A percentile compares a stretch with the other conserved stretches of the same genome.
phyloP scores from a whole-genome alignment of 2,329 filamentous ascomycete species.

The Fusarium scirpi region DNA sequence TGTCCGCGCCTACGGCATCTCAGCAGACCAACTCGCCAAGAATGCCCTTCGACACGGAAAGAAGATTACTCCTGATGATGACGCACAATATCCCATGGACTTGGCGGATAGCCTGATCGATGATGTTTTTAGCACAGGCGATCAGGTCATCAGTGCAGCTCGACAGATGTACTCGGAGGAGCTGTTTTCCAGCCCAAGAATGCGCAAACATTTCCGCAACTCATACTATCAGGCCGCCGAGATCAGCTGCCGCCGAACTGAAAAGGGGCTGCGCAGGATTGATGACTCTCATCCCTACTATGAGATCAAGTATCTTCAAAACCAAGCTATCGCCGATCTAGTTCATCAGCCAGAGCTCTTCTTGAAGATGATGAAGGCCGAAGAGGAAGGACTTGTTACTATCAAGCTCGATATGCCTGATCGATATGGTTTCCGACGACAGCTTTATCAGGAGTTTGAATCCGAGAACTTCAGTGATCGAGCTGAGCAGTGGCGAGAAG shows the following conservation, averaged over 20 bases:
- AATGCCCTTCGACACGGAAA: slow-evolving; percentile 84
- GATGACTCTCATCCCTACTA: slow-evolving; percentile 97
- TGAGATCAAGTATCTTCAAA: slow-evolving; percentile 95
- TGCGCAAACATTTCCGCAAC: slow-evolving; percentile 87
- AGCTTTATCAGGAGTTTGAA: slow-evolving; percentile 85
- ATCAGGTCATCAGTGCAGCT: slow-evolving; percentile 81
- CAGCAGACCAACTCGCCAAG: slow-evolving; percentile 86
- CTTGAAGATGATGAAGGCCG: slow-evolving; percentile 96
- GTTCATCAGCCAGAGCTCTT: slow-evolving; percentile 89
- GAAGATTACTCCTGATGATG: slow-evolving; percentile 87
- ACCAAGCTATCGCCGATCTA: slow-evolving; percentile 86
- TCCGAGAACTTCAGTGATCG: slow-evolving; percentile 96
- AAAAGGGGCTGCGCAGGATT: slow-evolving; percentile 93
- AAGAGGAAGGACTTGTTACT: slow-evolving; percentile 91
- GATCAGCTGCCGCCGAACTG: slow-evolving; percentile 89
- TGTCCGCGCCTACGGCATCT: slow-evolving; percentile 90
- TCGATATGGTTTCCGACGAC: slow-evolving; percentile 79
- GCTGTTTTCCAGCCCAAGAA: slow-evolving; percentile 84
- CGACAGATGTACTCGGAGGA: slow-evolving; percentile 93
- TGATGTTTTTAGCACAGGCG: slow-evolving; percentile 79
- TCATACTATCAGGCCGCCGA: slow-evolving; percentile 86
- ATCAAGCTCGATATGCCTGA: slow-evolving; percentile 83
- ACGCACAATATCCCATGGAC: slow-evolving; percentile 82
- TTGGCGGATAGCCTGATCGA: slow-evolving; percentile 84
- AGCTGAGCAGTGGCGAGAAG: slow-evolving; percentile 93